Evolutionary conservation across 176 grass and related monocot genomes (phyloP).

Genomic region (Aegilops longissima): DNA sequence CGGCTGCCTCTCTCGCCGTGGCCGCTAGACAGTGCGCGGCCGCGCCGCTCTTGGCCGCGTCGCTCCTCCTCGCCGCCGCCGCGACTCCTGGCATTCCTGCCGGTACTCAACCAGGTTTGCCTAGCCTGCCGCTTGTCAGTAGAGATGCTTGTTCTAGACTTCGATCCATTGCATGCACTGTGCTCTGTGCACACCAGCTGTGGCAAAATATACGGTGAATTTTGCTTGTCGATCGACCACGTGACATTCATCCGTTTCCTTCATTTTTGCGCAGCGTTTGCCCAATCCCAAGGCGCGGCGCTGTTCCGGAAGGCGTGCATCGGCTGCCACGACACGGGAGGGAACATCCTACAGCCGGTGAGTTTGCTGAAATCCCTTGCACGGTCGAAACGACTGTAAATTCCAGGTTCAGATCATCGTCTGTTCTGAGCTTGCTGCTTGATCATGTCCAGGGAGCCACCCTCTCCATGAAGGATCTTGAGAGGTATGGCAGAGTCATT

Average conservation of each 20-base stretch:
- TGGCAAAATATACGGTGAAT: neutral
- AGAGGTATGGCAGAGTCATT: constrained; percentile 49
- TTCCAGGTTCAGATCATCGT: neutral
- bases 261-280: constrained; percentile 37
- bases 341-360: constrained; percentile 87
- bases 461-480: constrained; percentile 83
- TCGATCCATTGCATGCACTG: neutral
- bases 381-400: neutral
- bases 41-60: constrained; percentile 52
- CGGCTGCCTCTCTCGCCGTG: neutral
- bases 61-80: constrained; percentile 41
- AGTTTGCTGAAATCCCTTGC: constrained; percentile 23
- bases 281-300: constrained; percentile 53
- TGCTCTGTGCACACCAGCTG: too few species aligned
- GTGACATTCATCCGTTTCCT: neutral
- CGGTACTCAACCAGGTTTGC: constrained; percentile 46
- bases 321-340: constrained; percentile 93
- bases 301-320: constrained; percentile 88
- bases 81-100: constrained; percentile 15
- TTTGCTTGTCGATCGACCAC: neutral
- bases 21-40: constrained; percentile 2
- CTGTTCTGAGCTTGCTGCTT: constrained; percentile 16
- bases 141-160: neutral
- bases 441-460: constrained; percentile 64
- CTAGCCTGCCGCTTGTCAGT: neutral